Base-by-base conservation (phyloP, 1,284 basidiomycete genomes). In the Leccinum fuscescens region DNA sequence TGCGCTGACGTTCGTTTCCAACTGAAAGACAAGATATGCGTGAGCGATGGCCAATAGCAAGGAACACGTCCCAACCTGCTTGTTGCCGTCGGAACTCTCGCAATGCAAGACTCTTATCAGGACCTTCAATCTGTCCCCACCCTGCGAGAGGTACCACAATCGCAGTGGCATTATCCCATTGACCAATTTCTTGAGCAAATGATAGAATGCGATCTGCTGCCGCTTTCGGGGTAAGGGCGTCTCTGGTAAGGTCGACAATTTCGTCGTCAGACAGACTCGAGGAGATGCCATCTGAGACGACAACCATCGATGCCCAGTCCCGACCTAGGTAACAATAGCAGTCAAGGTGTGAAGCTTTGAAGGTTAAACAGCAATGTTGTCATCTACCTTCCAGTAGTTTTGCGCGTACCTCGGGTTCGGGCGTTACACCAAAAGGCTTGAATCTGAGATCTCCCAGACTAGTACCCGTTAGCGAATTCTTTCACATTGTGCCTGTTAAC, bases 221-320 rank as follows among this genome's bases (percentile, higher is more conserved):
- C 33, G 80, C 77, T 63, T 86, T 87, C 0, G 96, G 95, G 65
- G 90, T 88, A 6, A 77, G 74, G 0, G 89, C 84, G 31, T 82
- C 81, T 52, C 94, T 82, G 11, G 89, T 92, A 50, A 98, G 85
- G 74, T 98, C 97, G 22, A 94, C 88, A 52, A 98, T 89, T 77
- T 99, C 96, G 67, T 94, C 92, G 73, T 99, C 95, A 1, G 93
- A 94, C 55, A 97, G 82, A 49, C 93, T 85, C 29, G 92, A 93
- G 2, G 94, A 92, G 54, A 99, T 84, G 6, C 96, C 96, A 74
- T 99, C 96, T 14, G 93, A 95, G 33, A 94, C 81, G 27, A 94
- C 79, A 37, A 93, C 82, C 65, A 93, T 79, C 71, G 89, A 94
- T 1, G 92, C 89, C 85, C 90, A 92, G 56, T 90, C 84, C 6